phyloP scores from a whole-genome alignment of 768 basidiomycete genomes.

The Lentinula detonsa region DNA sequence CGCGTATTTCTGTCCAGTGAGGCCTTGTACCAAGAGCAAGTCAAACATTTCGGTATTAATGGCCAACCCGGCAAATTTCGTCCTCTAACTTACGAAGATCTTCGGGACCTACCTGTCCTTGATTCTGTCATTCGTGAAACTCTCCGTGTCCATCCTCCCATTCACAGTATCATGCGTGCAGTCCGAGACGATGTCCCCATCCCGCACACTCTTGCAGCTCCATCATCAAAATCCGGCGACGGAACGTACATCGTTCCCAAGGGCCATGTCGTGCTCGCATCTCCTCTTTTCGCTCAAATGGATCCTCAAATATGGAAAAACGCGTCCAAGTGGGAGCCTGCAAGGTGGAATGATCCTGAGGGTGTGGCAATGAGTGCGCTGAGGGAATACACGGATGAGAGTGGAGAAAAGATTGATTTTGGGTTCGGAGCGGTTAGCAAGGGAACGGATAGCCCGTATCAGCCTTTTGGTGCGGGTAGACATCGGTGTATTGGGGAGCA shows the following conservation, averaged over 20 bases:
- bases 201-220: slow-evolving; percentile 60
- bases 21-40: slow-evolving; percentile 71
- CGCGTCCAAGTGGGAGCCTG: slow-evolving; percentile 49
- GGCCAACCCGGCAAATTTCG: slow-evolving; percentile 48
- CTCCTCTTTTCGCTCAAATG: slow-evolving; percentile 60
- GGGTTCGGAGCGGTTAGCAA: slow-evolving; percentile 95
- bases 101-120: slow-evolving; percentile 63
- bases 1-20: slow-evolving; percentile 48
- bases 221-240: slow-evolving; percentile 33
- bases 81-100: slow-evolving; percentile 57
- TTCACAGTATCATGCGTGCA: slow-evolving; percentile 34
- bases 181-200: slow-evolving; percentile 61
- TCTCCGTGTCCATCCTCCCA: slow-evolving; percentile 49
- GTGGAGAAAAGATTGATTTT: slow-evolving; percentile 90
- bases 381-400: slow-evolving; percentile 66
- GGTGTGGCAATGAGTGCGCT: slow-evolving; percentile 79
- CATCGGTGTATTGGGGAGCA: slow-evolving; percentile 95
- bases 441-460: slow-evolving; percentile 93
- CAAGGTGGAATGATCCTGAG: slow-evolving; percentile 60
- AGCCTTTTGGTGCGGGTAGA: slow-evolving; percentile 95
- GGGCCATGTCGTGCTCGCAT: slow-evolving; percentile 65
- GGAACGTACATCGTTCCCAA: slow-evolving; percentile 60
- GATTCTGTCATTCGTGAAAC: slow-evolving; percentile 61
- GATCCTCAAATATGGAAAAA: slow-evolving; percentile 61
- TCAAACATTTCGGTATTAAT: slow-evolving; percentile 52